Conservation (phyloP, 495 filamentous ascomycete genomes). For the Aspergillus coremiiformis region DNA sequence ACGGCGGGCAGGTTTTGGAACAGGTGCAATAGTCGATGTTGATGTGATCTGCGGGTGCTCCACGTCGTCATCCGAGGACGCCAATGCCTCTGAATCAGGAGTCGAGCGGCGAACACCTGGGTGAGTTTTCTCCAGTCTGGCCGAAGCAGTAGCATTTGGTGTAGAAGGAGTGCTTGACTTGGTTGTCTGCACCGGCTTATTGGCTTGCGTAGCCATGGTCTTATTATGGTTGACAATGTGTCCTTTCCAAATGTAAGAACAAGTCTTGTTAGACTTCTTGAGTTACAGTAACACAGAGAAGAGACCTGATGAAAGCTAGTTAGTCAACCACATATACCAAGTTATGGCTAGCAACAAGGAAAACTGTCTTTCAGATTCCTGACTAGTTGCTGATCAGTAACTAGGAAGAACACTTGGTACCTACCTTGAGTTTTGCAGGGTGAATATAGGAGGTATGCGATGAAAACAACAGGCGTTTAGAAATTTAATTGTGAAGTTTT, state of each 20-base stretch:
- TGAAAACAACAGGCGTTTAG: no score
- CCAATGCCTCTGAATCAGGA: constrained; percentile 86
- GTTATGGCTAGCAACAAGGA: background rate
- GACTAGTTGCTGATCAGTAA: background rate
- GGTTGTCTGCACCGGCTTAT: constrained; percentile 16
- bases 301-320: background rate
- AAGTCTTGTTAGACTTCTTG: background rate
- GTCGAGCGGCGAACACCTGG: constrained; percentile 64
- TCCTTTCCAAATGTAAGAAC: background rate
- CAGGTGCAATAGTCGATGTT: constrained; percentile 27
- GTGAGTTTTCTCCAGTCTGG: constrained; percentile 67
- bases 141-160: constrained; percentile 44
- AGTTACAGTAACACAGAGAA: background rate
- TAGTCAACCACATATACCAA: background rate
- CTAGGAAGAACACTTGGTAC: background rate
- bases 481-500: no score
- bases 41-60: constrained; percentile 40
- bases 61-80: constrained; percentile 85
- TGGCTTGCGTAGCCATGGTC: constrained; percentile 29
- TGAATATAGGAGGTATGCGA: no score
- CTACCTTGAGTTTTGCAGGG: background rate
- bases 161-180: constrained; percentile 23
- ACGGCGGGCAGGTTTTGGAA: constrained; percentile 39
- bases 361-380: no score
- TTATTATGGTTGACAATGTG: constrained; percentile 4